Conservation (phyloP, 805 yeast species). For the Wickerhamiella bombiphila region DNA sequence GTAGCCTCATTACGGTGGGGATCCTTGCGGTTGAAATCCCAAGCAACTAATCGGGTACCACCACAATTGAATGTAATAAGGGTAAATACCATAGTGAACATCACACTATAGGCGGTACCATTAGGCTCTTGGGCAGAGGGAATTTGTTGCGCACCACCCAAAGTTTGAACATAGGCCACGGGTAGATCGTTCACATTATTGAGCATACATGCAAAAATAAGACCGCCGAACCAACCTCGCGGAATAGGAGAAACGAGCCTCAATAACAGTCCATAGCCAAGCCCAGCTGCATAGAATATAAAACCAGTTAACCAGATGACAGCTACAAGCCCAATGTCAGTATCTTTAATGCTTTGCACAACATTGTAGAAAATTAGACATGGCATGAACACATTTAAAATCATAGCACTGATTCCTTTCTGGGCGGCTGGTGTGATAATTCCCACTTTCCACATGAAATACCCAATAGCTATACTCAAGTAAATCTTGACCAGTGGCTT, state of each 20-base stretch:
- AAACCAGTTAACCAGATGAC: constrained; percentile 38
- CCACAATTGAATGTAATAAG: constrained; percentile 65
- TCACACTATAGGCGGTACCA: constrained; percentile 75
- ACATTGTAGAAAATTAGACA: constrained; percentile 62
- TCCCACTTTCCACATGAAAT: constrained; percentile 43
- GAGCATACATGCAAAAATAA: constrained; percentile 54
- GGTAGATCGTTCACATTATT: constrained; percentile 77
- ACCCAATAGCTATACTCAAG: constrained; percentile 55
- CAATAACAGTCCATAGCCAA: constrained; percentile 27
- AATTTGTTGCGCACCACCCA: constrained; percentile 47
- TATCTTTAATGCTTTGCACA: constrained; percentile 47
- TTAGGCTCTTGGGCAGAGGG: constrained; percentile 43
- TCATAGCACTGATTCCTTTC: constrained; percentile 47
- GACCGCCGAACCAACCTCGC: constrained; percentile 61
- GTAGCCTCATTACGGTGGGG: constrained; percentile 15
- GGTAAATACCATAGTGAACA: constrained; percentile 55
- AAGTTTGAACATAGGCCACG: constrained; percentile 55
- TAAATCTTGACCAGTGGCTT: constrained; percentile 82
- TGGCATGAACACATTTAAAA: constrained; percentile 58
- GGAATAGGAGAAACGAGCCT: constrained; percentile 46
- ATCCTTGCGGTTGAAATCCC: constrained; percentile 41
- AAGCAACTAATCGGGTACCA: constrained; percentile 49
- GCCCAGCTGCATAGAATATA: constrained; percentile 34
- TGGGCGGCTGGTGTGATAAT: constrained; percentile 31
- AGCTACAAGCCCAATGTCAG: constrained; percentile 59